Evolutionary conservation across 139 green algal genomes (phyloP), one percentile per base, ranked within the genome.

Genomic region (Picocystis salinarum): DNA sequence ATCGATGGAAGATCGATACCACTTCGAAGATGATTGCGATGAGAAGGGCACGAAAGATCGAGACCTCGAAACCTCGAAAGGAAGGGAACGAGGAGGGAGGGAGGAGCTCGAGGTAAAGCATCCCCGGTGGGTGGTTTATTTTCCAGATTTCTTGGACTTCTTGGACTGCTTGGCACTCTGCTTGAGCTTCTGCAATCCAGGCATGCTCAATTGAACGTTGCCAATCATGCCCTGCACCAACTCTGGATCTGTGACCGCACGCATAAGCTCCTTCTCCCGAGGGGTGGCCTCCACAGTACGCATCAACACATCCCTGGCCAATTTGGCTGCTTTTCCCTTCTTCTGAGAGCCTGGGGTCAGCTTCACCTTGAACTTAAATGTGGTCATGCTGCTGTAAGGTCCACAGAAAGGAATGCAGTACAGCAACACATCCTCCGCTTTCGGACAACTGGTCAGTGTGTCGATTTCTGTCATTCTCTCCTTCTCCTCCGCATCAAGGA

Each of bases 301-400:
- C 7, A 40, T 46, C 34, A 95, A 50, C 45, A 92, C 45, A 46
- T 93, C 80, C 25, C 75, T 20, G 13, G 71, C 60, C 56, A 69
- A 48, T 29, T 54, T 54, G 2, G 53, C 70, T 2, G 80, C 83
- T 56, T 87, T 91, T 53, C 86, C 86, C 60, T 93, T 94, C 61
- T 87, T 91, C 29, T 79, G 56, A 1, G 63, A 73, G 18, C 86
- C 86, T 5, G 81, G 72, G 0, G 59, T 66, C 20, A 90, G 24
- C 62, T 91, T 89, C 3, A 91, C 66, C 42, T 80, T 80, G 64
- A 70, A 86, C 69, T 91, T 92, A 70, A 77, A 95, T 44, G 19
- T 42, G 25, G 19, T 33, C 17, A 48, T 36, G 9, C 54, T 55
- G 1, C 18, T 30, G 64, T 94, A 93, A 6, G 85, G 85, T 6